Base-by-base conservation (phyloP, 495 filamentous ascomycete species). In the Neurospora hispaniola region DNA sequence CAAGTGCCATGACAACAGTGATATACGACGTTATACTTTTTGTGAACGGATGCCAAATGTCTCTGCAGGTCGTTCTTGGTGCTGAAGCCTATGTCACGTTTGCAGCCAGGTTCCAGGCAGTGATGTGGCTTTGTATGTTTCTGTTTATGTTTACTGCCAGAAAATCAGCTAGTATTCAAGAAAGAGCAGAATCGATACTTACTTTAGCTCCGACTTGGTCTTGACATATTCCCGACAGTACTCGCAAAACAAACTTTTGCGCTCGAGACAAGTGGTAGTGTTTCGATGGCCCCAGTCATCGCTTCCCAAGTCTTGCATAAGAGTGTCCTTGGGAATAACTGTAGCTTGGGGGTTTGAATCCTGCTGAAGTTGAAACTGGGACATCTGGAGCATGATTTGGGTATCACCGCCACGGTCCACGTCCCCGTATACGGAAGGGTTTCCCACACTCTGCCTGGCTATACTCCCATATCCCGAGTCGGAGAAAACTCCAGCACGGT, bases 21-120 rank as follows among this genome's bases (percentile, higher is more conserved):
- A 74, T 89, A 97, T 20, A 85, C 86, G 75, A 89, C 88, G 42
- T 85, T 86, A 59, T 82, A 80, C 11, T 81, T 83, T 16, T 86
- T 75, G 78, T 96, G 92, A 16, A 92, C 88, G 69, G 89, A 91
- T 75, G 89, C 89, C 74, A 86, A 89, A 75, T 95, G 92, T 42
- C 92, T 86, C 46, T 89, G 88, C 39, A 93, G 85, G 75, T 97
- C 94, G 80, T 97, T 97, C 38, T 85, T 84, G 9, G 93, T 95
- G 27, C 91, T 91, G 76, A 97, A 97, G 3, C 94, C 93, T 74
- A 89, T 84, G 31, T 79, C 81, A 42, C 90, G 85, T 42, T 80
- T 72, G 79, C 94, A 97, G 20, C 81, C 84, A 0, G 81, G 77
- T 14, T 89, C 81, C 54, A 86, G 80, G 78, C 94, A 97, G 76